Evolutionary conservation across 306 rosid genomes (phyloP).

Genomic region (Albizia julibrissin): DNA sequence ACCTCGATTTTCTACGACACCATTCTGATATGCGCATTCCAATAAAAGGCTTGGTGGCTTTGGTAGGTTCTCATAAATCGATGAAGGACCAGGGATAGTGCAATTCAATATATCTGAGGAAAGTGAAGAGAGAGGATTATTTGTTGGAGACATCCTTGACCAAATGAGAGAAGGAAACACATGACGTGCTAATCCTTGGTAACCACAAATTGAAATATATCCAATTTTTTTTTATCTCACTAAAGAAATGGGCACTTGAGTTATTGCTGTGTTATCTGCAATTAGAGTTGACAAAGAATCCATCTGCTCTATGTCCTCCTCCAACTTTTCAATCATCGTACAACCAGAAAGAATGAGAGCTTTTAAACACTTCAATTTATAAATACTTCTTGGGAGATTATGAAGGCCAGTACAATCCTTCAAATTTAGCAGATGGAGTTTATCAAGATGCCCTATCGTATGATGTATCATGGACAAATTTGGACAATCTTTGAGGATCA

Average conservation of each 20-base stretch:
- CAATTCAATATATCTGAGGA: background rate
- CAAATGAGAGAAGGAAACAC: background rate
- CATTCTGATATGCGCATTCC: background rate
- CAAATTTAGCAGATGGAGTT: background rate
- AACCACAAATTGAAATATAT: background rate
- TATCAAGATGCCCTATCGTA: background rate
- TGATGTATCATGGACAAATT: background rate
- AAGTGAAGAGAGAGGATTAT: background rate
- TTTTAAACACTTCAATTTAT: background rate
- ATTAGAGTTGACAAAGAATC: background rate
- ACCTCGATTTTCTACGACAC: background rate
- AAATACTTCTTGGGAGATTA: background rate
- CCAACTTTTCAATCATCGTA: background rate
- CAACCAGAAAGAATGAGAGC: background rate
- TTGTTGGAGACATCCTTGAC: slow-evolving; percentile 41
- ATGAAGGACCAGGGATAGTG: background rate
- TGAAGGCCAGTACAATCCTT: background rate
- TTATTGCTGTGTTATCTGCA: background rate
- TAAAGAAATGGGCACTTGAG: background rate
- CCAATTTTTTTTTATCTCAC: background rate
- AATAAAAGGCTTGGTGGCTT: background rate
- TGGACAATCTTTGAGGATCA: background rate
- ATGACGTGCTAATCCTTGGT: background rate
- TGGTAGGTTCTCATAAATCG: background rate
- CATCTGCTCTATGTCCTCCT: background rate